Percentiles rank a stretch among this genome's conserved stretches.
phyloP scores from a whole-genome alignment of 208 protist species.

The Jaenimonas drosophilae region DNA sequence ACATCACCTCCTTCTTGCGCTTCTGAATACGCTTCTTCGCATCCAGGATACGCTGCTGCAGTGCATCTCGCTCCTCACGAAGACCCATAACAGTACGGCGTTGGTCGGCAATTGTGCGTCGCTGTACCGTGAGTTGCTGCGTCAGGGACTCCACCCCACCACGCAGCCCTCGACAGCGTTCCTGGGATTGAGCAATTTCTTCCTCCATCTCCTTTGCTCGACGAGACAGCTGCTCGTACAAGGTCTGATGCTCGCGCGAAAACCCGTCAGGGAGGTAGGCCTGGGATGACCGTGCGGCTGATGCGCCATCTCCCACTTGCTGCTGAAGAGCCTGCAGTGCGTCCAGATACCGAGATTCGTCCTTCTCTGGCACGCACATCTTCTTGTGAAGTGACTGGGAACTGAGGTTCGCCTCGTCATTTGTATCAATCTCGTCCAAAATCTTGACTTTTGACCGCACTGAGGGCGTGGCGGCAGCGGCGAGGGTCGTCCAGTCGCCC shows the following conservation, averaged over 20 bases:
- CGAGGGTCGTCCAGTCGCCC: too few species aligned
- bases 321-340: conserved; percentile 3
- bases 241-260: conserved; percentile 1
- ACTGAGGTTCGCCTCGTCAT: too few species aligned
- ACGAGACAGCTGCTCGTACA: conserved; percentile 28
- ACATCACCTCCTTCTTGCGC: conserved; percentile 57
- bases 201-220: conserved; percentile 32
- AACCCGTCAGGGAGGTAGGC: conserved; percentile 9
- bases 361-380: neutral
- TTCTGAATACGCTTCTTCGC: conserved; percentile 26
- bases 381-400: too few species aligned
- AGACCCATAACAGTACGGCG: conserved; percentile 30
- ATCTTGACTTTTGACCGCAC: too few species aligned
- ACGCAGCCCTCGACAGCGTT: conserved; percentile 23
- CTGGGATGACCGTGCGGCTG: too few species aligned
- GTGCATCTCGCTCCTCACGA: conserved; percentile 16
- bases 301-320: neutral
- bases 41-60: conserved; percentile 11
- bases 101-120: conserved; percentile 56
- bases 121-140: conserved; percentile 47
- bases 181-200: conserved; percentile 27
- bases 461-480: too few species aligned
- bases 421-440: too few species aligned
- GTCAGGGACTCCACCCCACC: conserved; percentile 14
- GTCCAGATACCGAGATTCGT: conserved; percentile 1